Conservation (phyloP, 2,329 filamentous ascomycete species). For the Fusarium longipes region DNA sequence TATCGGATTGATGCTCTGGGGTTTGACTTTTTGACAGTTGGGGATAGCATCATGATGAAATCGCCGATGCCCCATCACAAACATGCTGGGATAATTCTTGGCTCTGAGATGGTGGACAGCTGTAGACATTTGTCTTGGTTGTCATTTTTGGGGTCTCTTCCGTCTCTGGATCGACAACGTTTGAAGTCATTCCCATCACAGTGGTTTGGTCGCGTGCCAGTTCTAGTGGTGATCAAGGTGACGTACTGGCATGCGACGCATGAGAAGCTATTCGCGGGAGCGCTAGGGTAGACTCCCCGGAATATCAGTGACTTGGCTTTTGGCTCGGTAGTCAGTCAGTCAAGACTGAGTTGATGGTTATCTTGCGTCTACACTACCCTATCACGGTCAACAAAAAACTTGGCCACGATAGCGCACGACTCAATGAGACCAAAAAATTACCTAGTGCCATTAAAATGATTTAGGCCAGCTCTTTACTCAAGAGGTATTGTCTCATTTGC, state of each 20-base stretch:
- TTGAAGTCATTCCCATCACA: conserved; percentile 18
- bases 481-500: not conserved
- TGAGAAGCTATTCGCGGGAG: conserved; percentile 17
- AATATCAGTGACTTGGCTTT: not conserved
- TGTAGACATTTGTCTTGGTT: not conserved
- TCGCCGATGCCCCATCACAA: conserved; percentile 9
- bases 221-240: conserved; percentile 8
- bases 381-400: not conserved
- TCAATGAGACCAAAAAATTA: not conserved
- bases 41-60: conserved; percentile 23
- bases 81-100: conserved; percentile 1
- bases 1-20: conserved; percentile 21
- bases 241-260: conserved; percentile 16
- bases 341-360: not conserved
- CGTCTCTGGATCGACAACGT: conserved; percentile 15
- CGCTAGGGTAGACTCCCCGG: conserved; percentile 31
- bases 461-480: not conserved
- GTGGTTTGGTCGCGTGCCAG: not conserved
- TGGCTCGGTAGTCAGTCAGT: conserved; percentile 19
- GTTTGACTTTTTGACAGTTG: conserved; percentile 1
- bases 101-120: not conserved
- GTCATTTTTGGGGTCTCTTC: not conserved
- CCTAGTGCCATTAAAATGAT: not conserved
- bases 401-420: not conserved
- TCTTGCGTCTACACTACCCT: not conserved